Evolutionary conservation across 2,329 filamentous ascomycete species (phyloP), one percentile per base, ranked within the genome.

Genomic region (Onygenales sp.): DNA sequence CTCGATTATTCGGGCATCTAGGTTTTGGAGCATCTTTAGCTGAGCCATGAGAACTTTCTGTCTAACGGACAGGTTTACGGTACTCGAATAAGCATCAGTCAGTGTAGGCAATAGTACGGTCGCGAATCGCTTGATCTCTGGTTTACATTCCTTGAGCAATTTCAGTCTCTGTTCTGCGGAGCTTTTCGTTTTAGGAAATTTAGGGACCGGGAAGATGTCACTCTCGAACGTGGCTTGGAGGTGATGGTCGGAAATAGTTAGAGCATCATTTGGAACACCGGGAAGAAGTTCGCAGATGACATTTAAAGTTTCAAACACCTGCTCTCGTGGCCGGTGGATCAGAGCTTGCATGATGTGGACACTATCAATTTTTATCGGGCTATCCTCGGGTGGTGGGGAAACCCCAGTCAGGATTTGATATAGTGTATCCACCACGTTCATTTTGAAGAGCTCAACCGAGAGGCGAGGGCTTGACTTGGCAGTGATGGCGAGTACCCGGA

Each of bases 271-370:
- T 10, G 85, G 84, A 13, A 92, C 76, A 49, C 82, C 84, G 1
- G 92, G 91, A 38, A 98, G 78, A 33, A 98, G 77, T 72, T 98
- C 93, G 73, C 93, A 96, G 59, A 98, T 90, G 58, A 98, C 90
- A 66, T 97, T 97, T 58, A 98, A 79, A 1, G 94, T 96, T 74
- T 98, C 93, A 61, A 92, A 93, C 14, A 98, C 88, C 70, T 98
- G 93, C 61, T 98, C 94, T 54, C 91, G 85, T 6, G 93, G 93
- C 42, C 92, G 85, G 66, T 97, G 93, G 51, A 98, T 95, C 58
- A 98, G 78, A 39, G 94, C 90, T 72, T 98, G 93, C 94, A 98
- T 98, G 63, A 98, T 93, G 45, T 98, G 82, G 53, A 97, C 92
- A 65, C 90, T 95, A 70, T 97, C 92, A 59, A 97, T 86, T 71